A percentile compares a stretch with the other conserved stretches of the same genome.
These are phyloP conservation scores for Diplodia sapinea DNA, from an alignment of 2,329 filamentous ascomycete genomes.

Conservation along the genomic window DNA sequence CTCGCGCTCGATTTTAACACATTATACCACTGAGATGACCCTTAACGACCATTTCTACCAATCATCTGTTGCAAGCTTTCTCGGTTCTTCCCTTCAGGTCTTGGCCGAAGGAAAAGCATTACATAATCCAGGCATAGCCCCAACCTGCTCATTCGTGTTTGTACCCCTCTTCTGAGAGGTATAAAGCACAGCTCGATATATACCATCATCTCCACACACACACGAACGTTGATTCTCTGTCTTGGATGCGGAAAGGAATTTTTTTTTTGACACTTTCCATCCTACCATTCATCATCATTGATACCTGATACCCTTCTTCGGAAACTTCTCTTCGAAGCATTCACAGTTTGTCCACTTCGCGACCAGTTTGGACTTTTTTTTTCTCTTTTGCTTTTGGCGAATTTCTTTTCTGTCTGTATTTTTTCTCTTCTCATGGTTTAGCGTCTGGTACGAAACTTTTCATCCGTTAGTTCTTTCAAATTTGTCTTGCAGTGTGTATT, in stretches of 20 bases:
- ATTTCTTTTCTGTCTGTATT: not conserved
- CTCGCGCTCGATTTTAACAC: not conserved
- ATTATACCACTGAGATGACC: constrained; percentile 22
- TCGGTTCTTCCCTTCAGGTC: constrained; percentile 1
- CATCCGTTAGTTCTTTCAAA: not conserved
- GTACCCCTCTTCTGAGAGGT: not conserved
- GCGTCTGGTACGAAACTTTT: constrained; percentile 18
- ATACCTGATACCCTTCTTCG: constrained; percentile 30
- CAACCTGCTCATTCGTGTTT: not conserved
- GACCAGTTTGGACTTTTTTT: not conserved
- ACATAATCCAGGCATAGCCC: constrained; percentile 12
- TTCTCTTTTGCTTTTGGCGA: constrained; percentile 4
- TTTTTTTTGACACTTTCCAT: not conserved
- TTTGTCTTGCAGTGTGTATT: constrained; percentile 11
- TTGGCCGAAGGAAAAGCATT: constrained; percentile 1
- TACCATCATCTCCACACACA: not conserved
- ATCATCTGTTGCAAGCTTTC: constrained; percentile 9
- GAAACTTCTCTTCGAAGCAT: constrained; percentile 5
- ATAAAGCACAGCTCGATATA: not conserved
- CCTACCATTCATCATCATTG: constrained; percentile 16
- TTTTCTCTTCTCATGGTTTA: not conserved
- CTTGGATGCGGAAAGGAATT: not conserved
- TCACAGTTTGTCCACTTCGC: constrained; percentile 1
- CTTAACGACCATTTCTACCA: constrained; percentile 19
- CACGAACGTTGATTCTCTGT: not conserved